Evolutionary conservation across 2,329 filamentous ascomycete species (phyloP).

Genomic region (Alternaria sp.): DNA sequence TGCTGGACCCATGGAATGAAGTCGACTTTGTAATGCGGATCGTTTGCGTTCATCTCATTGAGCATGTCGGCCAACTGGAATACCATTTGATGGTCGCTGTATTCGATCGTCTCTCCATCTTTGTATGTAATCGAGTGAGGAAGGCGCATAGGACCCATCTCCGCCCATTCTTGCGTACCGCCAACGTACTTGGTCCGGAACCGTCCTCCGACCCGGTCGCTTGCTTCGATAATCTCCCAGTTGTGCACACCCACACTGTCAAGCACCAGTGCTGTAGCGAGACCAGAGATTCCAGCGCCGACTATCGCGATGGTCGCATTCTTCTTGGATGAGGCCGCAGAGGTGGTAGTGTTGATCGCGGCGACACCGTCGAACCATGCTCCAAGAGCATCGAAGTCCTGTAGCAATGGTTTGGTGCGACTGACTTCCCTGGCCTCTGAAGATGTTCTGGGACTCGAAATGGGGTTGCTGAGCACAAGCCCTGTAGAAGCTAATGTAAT

Average conservation of each 20-base stretch:
- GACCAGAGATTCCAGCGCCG: not conserved
- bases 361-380: not conserved
- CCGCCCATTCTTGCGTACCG: not conserved
- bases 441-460: not conserved
- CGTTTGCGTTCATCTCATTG: not conserved
- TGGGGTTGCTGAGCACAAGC: not conserved
- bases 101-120: not conserved
- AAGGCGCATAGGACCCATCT: not conserved
- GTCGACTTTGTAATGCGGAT: not conserved
- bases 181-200: not conserved
- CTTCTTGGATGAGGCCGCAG: not conserved
- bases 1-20: not conserved
- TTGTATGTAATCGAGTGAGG: not conserved
- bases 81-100: not conserved
- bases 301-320: not conserved
- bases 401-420: not conserved
- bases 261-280: not conserved
- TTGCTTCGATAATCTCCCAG: not conserved
- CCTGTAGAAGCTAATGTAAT: not conserved
- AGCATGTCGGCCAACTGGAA: not conserved
- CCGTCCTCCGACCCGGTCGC: not conserved
- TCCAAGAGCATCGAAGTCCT: not conserved
- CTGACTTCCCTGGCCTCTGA: not conserved
- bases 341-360: not conserved
- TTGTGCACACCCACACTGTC: not conserved